Evolutionary conservation across 495 filamentous ascomycete genomes (phyloP), one percentile per base, ranked within the genome.

Genomic region (Penicillium herquei): DNA sequence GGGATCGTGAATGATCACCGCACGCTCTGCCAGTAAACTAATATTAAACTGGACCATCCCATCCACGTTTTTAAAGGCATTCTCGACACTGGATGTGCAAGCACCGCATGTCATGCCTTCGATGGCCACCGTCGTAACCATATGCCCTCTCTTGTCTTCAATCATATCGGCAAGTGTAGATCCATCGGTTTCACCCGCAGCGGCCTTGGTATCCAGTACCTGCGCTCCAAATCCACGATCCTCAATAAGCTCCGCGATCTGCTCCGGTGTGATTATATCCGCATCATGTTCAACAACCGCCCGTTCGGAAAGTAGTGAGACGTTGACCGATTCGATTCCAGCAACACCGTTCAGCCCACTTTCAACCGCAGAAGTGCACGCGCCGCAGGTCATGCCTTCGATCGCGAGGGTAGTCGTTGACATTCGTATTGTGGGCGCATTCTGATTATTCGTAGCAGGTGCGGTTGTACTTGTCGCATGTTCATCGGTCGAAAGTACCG

Each of bases 91-190:
- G 10, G 92, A 89, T 7, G 93, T 97, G 68, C 94, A 98, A 26
- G 93, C 91, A 17, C 93, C 93, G 63, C 93, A 98, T 5, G 93
- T 98, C 94, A 98, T 98, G 31, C 94, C 94, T 61, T 88, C 89
- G 21, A 98, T 83, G 4, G 86, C 83, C 14, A 98, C 79, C 0
- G 91, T 96, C 0, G 92, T 97, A 5, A 87, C 84, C 57, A 83
- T 63, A 3, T 78, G 62, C 26, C 73, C 68, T 35, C 56, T 69
- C 43, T 67, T 72, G 58, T 76, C 71, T 33, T 76, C 80, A 21
- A 74, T 52, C 45, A 34, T 71, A 62, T 51, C 64, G 17, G 49
- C 55, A 18, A 61, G 45, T 16, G 56, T 41, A 2, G 63, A 51
- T 21, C 57, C 58, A 17, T 47, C 57, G 26, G 55, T 55, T 46